These are phyloP conservation scores for Leptographium radiaticola DNA, from an alignment of 2,329 filamentous ascomycete genomes.

Conservation along the genomic window DNA sequence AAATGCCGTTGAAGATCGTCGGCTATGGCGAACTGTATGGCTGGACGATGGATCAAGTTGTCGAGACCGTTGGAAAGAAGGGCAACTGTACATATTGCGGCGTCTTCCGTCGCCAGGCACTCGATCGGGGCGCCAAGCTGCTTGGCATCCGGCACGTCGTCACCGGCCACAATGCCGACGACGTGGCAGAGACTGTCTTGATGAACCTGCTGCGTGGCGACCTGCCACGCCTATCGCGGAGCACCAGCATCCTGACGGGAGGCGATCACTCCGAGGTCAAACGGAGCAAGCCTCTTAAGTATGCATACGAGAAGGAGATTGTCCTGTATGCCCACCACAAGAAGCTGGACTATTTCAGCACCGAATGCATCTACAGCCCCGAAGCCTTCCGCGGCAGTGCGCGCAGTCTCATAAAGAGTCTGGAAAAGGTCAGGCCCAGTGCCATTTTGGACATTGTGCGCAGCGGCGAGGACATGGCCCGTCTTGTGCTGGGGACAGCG, in stretches of 20 bases:
- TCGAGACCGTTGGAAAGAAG: constrained; percentile 91
- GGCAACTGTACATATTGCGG: constrained; percentile 99
- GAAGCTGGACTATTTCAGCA: constrained; percentile 94
- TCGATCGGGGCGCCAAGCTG: constrained; percentile 82
- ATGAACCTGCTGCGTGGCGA: constrained; percentile 95
- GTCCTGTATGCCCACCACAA: constrained; percentile 96
- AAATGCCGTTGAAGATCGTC: constrained; percentile 82
- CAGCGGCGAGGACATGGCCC: constrained; percentile 93
- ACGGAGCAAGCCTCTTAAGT: constrained; percentile 92
- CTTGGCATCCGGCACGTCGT: constrained; percentile 86
- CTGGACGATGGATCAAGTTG: constrained; percentile 99
- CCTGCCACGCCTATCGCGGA: constrained; percentile 71
- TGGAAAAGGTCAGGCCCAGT: constrained; percentile 85
- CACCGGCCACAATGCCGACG: constrained; percentile 94
- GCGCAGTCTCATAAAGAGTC: constrained; percentile 81
- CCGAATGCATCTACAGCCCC: constrained; percentile 95
- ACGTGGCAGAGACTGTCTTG: constrained; percentile 90
- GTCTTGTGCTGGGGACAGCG: constrained; percentile 55
- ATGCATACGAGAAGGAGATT: constrained; percentile 98
- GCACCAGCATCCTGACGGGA: constrained; percentile 79
- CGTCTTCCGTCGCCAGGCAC: constrained; percentile 84
- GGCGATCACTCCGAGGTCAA: constrained; percentile 75
- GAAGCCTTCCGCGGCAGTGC: constrained; percentile 93
- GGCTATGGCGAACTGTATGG: constrained; percentile 91
- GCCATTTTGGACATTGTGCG: constrained; percentile 90